Evolutionary conservation across 345 rosid species (phyloP).

Genomic region (Populus pruinosa): DNA sequence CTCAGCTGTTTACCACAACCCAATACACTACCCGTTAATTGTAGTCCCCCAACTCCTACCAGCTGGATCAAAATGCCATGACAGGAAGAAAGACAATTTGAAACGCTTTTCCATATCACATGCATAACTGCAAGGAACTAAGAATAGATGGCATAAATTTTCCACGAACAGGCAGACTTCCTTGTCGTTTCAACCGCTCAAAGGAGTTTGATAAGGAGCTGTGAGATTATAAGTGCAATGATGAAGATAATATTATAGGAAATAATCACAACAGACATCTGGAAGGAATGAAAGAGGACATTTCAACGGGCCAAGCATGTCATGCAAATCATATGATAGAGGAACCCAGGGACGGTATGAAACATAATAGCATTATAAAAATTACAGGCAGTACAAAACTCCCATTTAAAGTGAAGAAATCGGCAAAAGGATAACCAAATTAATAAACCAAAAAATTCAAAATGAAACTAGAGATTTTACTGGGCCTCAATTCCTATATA

Average conservation of each 20-base stretch:
- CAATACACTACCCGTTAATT: neutral
- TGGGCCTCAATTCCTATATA: conserved; percentile 35
- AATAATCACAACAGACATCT: neutral
- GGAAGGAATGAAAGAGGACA: neutral
- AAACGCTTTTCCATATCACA: neutral
- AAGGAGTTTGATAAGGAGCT: neutral
- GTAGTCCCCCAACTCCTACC: neutral
- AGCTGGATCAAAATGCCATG: neutral
- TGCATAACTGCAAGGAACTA: neutral
- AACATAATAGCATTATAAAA: conserved; percentile 34
- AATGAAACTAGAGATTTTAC: conserved; percentile 18
- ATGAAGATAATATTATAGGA: neutral
- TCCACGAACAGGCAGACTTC: neutral
- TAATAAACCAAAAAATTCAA: conserved; percentile 22
- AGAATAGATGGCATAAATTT: neutral
- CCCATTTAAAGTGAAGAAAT: conserved; percentile 21
- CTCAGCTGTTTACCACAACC: neutral
- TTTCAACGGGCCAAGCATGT: conserved; percentile 5
- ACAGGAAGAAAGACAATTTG: neutral
- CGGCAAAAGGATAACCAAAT: conserved; percentile 27
- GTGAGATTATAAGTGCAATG: neutral
- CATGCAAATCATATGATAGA: conserved; percentile 15
- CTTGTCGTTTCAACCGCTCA: neutral
- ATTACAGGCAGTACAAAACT: conserved; percentile 42
- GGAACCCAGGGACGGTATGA: conserved; percentile 16